A percentile compares a stretch with the other conserved stretches of the same genome.
phyloP scores from a whole-genome alignment of 2,329 filamentous ascomycete genomes.

The Raffaelea arxii region DNA sequence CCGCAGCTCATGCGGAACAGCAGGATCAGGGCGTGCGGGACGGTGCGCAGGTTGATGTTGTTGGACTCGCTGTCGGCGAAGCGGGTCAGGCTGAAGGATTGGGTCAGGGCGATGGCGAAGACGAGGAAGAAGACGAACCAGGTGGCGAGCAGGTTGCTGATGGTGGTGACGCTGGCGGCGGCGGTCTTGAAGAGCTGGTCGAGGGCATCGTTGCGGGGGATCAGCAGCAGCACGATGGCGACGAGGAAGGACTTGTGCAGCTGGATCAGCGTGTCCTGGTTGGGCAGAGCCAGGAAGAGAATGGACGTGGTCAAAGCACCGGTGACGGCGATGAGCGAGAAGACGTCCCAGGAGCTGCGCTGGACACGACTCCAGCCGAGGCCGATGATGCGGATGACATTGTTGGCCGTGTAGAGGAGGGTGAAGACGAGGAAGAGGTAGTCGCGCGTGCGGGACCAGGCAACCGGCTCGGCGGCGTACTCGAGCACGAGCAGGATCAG shows the following conservation, averaged over 20 bases:
- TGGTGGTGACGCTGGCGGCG: constrained; percentile 82
- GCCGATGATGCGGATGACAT: constrained; percentile 74
- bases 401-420: constrained; percentile 72
- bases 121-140: constrained; percentile 97
- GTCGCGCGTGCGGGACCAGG: constrained; percentile 65
- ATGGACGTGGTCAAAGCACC: constrained; percentile 79
- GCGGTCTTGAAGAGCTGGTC: constrained; percentile 99
- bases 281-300: constrained; percentile 54
- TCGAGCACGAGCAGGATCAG: constrained; percentile 76
- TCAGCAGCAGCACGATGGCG: constrained; percentile 77
- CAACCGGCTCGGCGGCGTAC: constrained; percentile 63
- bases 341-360: constrained; percentile 91
- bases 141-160: constrained; percentile 84
- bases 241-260: constrained; percentile 93
- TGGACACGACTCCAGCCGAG: constrained; percentile 88
- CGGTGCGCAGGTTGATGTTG: constrained; percentile 86
- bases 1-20: constrained; percentile 89
- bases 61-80: constrained; percentile 64
- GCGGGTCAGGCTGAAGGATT: constrained; percentile 88
- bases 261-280: constrained; percentile 58
- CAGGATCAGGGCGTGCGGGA: constrained; percentile 86
- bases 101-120: constrained; percentile 91
- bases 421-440: constrained; percentile 73
- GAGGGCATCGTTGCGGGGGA: constrained; percentile 90
- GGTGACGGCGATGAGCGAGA: constrained; percentile 67